Base-by-base conservation (phyloP, 1,139 yeast genomes). In the Saccharomyces hybrid region DNA sequence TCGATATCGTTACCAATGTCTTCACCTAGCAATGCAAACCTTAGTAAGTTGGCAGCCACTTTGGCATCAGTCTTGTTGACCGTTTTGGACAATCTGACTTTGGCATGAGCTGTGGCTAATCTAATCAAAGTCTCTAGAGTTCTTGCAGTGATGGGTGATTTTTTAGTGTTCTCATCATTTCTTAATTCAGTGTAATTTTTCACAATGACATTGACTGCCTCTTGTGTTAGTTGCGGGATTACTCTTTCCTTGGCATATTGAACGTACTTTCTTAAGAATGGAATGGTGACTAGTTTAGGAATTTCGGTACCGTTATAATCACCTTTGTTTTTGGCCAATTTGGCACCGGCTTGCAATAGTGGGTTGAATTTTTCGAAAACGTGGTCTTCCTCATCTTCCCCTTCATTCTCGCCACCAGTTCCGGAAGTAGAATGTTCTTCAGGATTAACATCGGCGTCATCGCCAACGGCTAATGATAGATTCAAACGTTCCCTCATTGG, bases 71-170 rank as follows among this genome's bases (percentile, higher is more conserved):
- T 78, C 31, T 80, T 80, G 46, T 86, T 89, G 23, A 93, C 85
- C 2, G 81, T 77, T 62, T 81, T 81, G 26, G 96, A 86, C 54
- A 93, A 76, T 64, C 99, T 78, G 13, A 93, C 89, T 69, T 93
- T 93, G 25, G 99, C 99, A 71, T 93, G 99, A 0, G 99, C 99
- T 1, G 98, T 88, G 0, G 98, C 80, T 58, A 93, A 77, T 77
- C 99, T 96, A 70, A 93, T 93, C 63, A 93, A 78, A 0, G 99
- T 93, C 74, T 93, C 99, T 63, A 93, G 77, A 2, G 99, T 95
- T 83, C 99, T 88, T 25, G 99, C 97, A 2, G 99, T 93, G 61
- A 95, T 89, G 42, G 99, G 99, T 0, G 96, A 87, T 3, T 97
- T 90, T 63, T 88, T 83, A 57, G 93, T 80, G 59, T 77, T 79